Evolutionary conservation across 169 alveolate genomes (phyloP).

Genomic region (Plasmodium blacklocki): DNA sequence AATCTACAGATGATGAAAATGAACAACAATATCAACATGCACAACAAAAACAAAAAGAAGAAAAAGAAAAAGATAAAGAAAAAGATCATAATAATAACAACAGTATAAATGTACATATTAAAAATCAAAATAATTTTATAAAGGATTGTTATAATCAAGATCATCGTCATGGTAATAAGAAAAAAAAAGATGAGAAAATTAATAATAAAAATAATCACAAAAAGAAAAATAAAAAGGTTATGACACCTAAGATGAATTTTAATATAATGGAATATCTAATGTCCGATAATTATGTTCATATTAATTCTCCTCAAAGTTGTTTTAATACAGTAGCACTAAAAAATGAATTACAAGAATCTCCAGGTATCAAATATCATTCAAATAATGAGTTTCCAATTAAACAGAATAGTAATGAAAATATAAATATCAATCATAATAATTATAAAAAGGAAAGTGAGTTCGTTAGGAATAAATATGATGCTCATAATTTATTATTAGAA

Average conservation of each 20-base stretch:
- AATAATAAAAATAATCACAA: not conserved
- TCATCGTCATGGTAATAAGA: no score
- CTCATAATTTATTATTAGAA: no score
- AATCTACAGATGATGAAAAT: not conserved
- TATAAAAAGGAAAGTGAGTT: no score
- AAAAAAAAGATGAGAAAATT: not conserved
- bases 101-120: not conserved
- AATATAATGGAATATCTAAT: slow-evolving; percentile 41
- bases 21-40: not conserved
- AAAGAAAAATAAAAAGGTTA: slow-evolving; percentile 11
- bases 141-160: no score
- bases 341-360: no score
- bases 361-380: no score
- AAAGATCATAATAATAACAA: not conserved
- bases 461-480: no score
- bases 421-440: no score
- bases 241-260: slow-evolving; percentile 11
- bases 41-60: not conserved
- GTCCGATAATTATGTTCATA: slow-evolving; percentile 15
- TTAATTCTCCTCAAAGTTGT: slow-evolving; percentile 21
- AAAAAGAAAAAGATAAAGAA: slow-evolving; percentile 7
- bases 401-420: no score
- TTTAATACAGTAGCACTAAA: not conserved
- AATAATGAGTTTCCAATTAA: no score
- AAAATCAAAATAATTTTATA: not conserved